Evolutionary conservation across 441 rosid species (phyloP), one percentile per base, ranked within the genome.

Genomic region (Erodium moschatum): DNA sequence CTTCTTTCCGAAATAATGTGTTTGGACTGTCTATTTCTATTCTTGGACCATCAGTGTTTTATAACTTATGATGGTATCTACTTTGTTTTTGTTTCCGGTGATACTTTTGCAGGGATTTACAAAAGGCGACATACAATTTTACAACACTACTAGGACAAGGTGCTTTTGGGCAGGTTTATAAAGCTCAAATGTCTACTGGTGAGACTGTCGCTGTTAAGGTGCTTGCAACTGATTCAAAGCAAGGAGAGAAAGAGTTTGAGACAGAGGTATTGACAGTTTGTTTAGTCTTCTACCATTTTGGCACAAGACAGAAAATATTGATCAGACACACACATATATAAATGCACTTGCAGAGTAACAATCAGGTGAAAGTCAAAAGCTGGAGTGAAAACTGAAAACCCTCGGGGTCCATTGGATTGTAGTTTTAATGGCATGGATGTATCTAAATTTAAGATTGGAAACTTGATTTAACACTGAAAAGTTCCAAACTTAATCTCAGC

Each of bases 181-280:
- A 89, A 82, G 99, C 99, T 77, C 94, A 87, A 72, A 88, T 91
- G 94, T 81, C 90, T 12, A 85, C 91, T 3, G 94, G 96, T 71
- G 97, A 91, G 83, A 85, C 76, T 68, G 92, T 94, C 67, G 99
- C 99, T 18, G 97, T 89, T 19, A 94, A 94, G 80, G 91, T 86
- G 74, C 99, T 94, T 44, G 96, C 99, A 54, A 86, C 96, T 54
- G 91, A 91, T 84, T 94, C 99, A 60, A 91, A 87, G 86, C 97
- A 94, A 80, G 99, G 99, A 60, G 99, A 94, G 82, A 94, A 76
- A 76, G 99, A 94, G 80, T 94, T 94, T 77, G 97, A 89, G 58
- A 86, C 97, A 0, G 99, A 94, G 99, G 99, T 91, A 85, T 24
- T 24, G 27, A 58, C 71, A 65, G 29, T 67, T 52, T 42, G 58